Percentiles rank a stretch among this genome's conserved stretches.
Conservation (phyloP, 257 asterid species). For the Nicotiana tomentosiformis region DNA sequence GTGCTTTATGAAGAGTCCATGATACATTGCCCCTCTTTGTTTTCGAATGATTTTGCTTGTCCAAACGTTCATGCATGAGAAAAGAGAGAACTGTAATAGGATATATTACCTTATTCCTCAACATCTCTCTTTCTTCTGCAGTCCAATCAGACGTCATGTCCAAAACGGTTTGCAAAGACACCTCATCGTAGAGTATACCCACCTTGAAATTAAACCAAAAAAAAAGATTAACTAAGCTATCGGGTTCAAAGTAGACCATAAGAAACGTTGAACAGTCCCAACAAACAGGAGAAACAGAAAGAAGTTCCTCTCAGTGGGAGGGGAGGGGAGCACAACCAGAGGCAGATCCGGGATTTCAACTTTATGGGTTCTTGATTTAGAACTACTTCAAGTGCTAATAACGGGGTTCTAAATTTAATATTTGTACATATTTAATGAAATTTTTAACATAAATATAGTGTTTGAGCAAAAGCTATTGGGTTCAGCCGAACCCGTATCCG, state of each 20-base stretch:
- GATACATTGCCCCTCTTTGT: neutral
- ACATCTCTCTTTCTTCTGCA: slow-evolving; percentile 69
- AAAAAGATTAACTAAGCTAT: neutral
- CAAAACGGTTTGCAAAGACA: slow-evolving; percentile 68
- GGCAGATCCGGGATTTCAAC: too few relatives aligned
- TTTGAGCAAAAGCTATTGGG: too few relatives aligned
- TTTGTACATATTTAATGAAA: too few relatives aligned
- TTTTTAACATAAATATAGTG: too few relatives aligned
- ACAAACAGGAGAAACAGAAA: neutral
- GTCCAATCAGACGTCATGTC: slow-evolving; percentile 96
- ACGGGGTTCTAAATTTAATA: too few relatives aligned
- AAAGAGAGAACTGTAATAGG: neutral
- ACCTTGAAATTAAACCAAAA: slow-evolving; percentile 44
- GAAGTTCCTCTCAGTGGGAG: neutral
- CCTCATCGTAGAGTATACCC: slow-evolving; percentile 83
- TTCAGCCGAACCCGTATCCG: too few relatives aligned
- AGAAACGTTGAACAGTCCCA: neutral
- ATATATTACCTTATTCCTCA: slow-evolving; percentile 68
- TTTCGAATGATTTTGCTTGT: neutral
- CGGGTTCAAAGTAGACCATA: neutral
- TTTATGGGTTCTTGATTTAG: too few relatives aligned
- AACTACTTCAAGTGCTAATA: too few relatives aligned
- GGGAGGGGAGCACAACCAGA: neutral
- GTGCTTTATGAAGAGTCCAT: neutral
- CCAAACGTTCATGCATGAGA: neutral